Evolutionary conservation across 192 early-diverging fungal genomes (phyloP).

Genomic region (Podila clonocystis): DNA sequence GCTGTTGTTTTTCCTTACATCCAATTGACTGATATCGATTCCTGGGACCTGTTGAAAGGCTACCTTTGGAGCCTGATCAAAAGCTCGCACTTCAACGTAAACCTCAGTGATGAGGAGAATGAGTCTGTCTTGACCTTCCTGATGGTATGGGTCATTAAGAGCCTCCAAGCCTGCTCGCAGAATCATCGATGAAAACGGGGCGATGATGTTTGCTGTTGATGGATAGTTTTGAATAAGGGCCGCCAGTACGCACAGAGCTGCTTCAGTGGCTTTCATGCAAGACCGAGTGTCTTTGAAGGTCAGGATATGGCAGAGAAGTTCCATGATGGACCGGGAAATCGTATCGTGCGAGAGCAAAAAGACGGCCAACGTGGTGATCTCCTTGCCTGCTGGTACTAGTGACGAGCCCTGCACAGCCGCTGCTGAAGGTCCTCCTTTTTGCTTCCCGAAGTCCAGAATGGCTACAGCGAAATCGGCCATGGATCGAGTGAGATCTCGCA

Average conservation of each 20-base stretch:
- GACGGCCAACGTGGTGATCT: conserved; percentile 23
- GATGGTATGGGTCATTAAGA: conserved; percentile 41
- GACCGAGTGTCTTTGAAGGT: conserved; percentile 38
- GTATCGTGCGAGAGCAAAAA: conserved; percentile 18
- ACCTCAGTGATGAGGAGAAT: conserved; percentile 46
- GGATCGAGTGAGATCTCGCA: conserved; percentile 29
- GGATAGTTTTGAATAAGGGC: conserved; percentile 33
- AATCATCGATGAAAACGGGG: conserved; percentile 17
- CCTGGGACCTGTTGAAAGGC: conserved; percentile 30
- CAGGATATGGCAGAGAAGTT: conserved; percentile 26
- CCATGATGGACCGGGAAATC: conserved; percentile 21
- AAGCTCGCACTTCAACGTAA: conserved; percentile 44
- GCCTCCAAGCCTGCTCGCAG: conserved; percentile 36
- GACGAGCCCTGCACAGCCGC: too few species aligned
- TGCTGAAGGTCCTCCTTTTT: neutral
- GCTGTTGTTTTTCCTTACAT: conserved; percentile 5
- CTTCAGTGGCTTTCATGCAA: conserved; percentile 19
- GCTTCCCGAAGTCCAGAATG: conserved; percentile 20
- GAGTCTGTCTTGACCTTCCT: conserved; percentile 46
- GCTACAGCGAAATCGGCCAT: conserved; percentile 18
- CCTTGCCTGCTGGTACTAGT: conserved; percentile 3
- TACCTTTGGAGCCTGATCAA: conserved; percentile 22
- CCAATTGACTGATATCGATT: conserved; percentile 20
- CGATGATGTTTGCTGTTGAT: conserved; percentile 10
- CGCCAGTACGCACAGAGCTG: conserved; percentile 14